Evolutionary conservation across 805 yeast species (phyloP).

Genomic region (Candida parachauliodes): DNA sequence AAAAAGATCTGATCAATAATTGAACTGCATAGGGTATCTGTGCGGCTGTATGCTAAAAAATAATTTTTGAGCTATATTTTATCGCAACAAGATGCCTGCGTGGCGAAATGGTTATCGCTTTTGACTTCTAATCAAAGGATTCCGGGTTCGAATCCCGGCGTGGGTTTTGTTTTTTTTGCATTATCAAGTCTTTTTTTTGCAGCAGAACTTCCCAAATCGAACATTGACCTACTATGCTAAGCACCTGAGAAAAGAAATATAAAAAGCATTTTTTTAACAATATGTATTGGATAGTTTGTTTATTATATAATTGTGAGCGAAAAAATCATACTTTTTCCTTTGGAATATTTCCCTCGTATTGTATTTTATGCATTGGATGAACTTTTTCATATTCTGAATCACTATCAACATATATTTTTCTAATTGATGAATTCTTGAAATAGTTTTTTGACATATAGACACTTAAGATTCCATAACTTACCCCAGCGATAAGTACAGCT

Average conservation of each 20-base stretch:
- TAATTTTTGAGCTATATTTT: neutral
- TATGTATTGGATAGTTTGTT: too few species aligned
- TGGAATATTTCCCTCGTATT: constrained; percentile 9
- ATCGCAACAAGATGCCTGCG: constrained; percentile 39
- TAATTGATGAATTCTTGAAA: constrained; percentile 27
- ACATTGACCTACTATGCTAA: too few species aligned
- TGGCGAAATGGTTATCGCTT: constrained; percentile 69
- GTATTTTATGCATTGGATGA: constrained; percentile 9
- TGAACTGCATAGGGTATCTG: too few species aligned
- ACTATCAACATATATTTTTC: constrained; percentile 25
- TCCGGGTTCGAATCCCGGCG: constrained; percentile 62
- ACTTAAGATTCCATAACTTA: constrained; percentile 30
- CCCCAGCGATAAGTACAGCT: constrained; percentile 32
- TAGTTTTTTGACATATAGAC: constrained; percentile 30
- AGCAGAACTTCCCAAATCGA: too few species aligned
- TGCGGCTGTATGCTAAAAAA: too few species aligned
- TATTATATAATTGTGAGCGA: too few species aligned
- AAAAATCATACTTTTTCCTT: neutral
- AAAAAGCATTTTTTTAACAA: too few species aligned
- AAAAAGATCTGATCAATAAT: too few species aligned
- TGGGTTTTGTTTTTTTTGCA: constrained; percentile 32
- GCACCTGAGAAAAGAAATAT: too few species aligned
- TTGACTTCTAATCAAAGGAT: constrained; percentile 66
- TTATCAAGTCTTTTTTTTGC: too few species aligned
- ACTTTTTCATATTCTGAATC: constrained; percentile 27